Evolutionary conservation across 192 early-diverging fungal species (phyloP).

Genomic region (Coemansia sp.): DNA sequence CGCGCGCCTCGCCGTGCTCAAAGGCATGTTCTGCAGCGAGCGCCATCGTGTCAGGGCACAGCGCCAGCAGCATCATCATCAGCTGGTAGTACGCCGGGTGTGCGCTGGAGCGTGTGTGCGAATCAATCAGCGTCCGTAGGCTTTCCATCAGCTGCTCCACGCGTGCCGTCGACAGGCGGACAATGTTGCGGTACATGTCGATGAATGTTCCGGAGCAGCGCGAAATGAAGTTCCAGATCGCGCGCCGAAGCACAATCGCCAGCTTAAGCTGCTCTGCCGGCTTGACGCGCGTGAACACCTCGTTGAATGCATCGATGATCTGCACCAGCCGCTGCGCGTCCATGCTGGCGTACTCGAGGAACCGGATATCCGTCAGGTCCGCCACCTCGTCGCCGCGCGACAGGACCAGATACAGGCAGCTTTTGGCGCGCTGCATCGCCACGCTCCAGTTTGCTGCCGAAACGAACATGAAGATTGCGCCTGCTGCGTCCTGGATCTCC

Average conservation of each 20-base stretch:
- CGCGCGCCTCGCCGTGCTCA: conserved; percentile 58
- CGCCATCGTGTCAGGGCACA: conserved; percentile 75
- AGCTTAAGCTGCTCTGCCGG: conserved; percentile 71
- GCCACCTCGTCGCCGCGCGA: conserved; percentile 67
- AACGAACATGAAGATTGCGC: conserved; percentile 80
- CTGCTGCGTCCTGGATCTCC: conserved; percentile 83
- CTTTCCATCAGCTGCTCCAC: conserved; percentile 41
- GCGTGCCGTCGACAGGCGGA: conserved; percentile 27
- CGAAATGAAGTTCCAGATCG: conserved; percentile 94
- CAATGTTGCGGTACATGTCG: conserved; percentile 63
- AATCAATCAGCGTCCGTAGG: conserved; percentile 55
- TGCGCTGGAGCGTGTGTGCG: conserved; percentile 60
- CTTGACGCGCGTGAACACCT: conserved; percentile 59
- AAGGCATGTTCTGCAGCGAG: conserved; percentile 54
- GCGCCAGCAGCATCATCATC: conserved; percentile 77
- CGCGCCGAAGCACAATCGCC: conserved; percentile 72
- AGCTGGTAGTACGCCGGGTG: conserved; percentile 83
- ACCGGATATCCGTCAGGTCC: conserved; percentile 78
- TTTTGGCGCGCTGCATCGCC: conserved; percentile 71
- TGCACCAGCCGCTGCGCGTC: conserved; percentile 71
- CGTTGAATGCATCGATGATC: conserved; percentile 57
- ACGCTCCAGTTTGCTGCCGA: conserved; percentile 89
- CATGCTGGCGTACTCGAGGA: conserved; percentile 83
- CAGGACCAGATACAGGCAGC: conserved; percentile 62
- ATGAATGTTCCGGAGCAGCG: conserved; percentile 83